Percentiles rank a stretch among this genome's conserved stretches.
Evolutionary conservation across 2,329 filamentous ascomycete species (phyloP).

Genomic region (Tolypocladium cylindrosporum): DNA sequence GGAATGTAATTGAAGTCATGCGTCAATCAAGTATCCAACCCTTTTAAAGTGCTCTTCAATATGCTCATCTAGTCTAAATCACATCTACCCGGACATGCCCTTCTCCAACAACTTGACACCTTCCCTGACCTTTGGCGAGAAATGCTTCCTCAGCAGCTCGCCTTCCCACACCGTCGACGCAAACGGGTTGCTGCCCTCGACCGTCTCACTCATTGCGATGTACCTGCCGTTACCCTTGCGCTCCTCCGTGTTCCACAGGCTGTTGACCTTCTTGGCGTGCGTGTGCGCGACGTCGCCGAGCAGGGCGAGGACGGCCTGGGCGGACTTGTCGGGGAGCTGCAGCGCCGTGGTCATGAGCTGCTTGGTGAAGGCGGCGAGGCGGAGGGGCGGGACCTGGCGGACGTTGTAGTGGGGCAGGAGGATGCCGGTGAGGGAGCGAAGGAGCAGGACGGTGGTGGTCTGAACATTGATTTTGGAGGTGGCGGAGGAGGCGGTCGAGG

Average conservation of each 20-base stretch:
- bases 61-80: neutral
- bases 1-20: neutral
- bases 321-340: constrained; percentile 84
- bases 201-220: constrained; percentile 59
- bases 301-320: constrained; percentile 68
- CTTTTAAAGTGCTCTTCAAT: neutral
- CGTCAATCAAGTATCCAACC: neutral
- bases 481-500: constrained; percentile 27
- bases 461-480: constrained; percentile 77
- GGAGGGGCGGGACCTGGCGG: constrained; percentile 66
- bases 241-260: constrained; percentile 94
- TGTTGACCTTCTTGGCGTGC: constrained; percentile 71
- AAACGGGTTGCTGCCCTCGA: constrained; percentile 85
- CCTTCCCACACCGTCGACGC: constrained; percentile 89
- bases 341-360: constrained; percentile 74
- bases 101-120: constrained; percentile 62
- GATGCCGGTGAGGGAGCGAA: constrained; percentile 74
- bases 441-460: constrained; percentile 84
- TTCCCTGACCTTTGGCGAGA: constrained; percentile 75
- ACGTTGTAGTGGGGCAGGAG: constrained; percentile 68
- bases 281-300: constrained; percentile 69
- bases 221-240: constrained; percentile 83
- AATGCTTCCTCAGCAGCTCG: constrained; percentile 76
- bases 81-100: constrained; percentile 32
- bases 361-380: constrained; percentile 88